Base-by-base conservation (phyloP, 164 flowering plant species). In the Liriodendron chinense region DNA sequence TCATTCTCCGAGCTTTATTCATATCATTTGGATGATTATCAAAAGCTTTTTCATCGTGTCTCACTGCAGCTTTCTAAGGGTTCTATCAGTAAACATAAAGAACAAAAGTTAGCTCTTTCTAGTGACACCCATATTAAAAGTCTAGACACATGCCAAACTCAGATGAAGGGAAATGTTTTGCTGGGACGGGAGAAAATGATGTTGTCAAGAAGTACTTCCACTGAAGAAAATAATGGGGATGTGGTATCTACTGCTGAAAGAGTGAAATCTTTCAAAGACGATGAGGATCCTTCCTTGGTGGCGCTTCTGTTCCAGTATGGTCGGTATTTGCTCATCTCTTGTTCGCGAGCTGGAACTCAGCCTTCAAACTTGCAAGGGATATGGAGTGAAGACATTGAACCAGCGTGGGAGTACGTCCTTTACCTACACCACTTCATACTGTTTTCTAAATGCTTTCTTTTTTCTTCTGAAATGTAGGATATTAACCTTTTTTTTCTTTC, bases 261-360 rank as follows among this genome's bases (percentile, higher is more conserved):
- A 79, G 91, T 96, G 22, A 87, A 86, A 80, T 90, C 97, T 74
- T 96, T 96, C 80, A 80, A 87, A 81, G 77, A 75, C 28, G 93
- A 96, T 78, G 99, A 96, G 82, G 98, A 96, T 86, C 98, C 99
- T 49, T 89, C 96, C 23, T 78, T 94, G 73, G 90, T 96, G 79
- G 93, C 87, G 87, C 94, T 96, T 77, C 80, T 93, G 47, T 96
- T 96, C 83, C 99, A 96, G 70, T 96, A 84, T 85, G 97, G 99
- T 72, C 86, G 99, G 6, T 96, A 96, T 84, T 85, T 96, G 82
- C 90, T 96, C 47, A 93, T 96, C 72, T 87, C 98, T 79, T 89
- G 89, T 83, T 93, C 99, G 53, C 86, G 98, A 68, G 95, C 96
- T 76, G 97, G 97, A 86, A 90, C 95, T 68, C 97, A 96, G 82